Evolutionary conservation across 2,329 filamentous ascomycete genomes (phyloP), one percentile per base, ranked within the genome.

Genomic region (Esteya vermicola): DNA sequence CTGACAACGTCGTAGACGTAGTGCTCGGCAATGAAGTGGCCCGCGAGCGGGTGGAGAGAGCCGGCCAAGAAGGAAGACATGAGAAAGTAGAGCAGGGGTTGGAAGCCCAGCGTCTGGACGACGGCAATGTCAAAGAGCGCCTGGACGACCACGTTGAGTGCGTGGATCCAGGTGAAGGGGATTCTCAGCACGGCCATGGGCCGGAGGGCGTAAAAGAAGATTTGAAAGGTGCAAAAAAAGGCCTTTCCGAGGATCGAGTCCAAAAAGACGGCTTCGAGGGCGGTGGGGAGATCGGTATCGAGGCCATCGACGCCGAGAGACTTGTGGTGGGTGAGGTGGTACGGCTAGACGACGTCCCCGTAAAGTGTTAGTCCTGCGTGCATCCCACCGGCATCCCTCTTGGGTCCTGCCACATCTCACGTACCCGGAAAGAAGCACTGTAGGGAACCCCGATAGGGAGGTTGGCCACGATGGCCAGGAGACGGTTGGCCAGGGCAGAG

Each of bases 191-290:
- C 74, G 62, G 88, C 79, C 81, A 96, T 94, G 45, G 91, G 91
- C 14, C 91, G 84, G 38, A 98, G 62, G 52, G 91, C 91, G 66
- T 98, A 98, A 72, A 98, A 98, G 57, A 98, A 74, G 60, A 98
- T 95, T 63, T 98, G 91, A 66, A 95, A 98, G 50, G 91, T 98
- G 65, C 83, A 89, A 72, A 98, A 98, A 68, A 98, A 98, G 49
- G 91, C 81, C 64, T 98, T 98, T 58, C 91, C 91, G 16, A 89
- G 75, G 51, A 98, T 79, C 8, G 86, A 95, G 67, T 98, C 84
- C 52, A 98, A 79, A 58, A 98, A 81, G 56, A 93, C 63, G 47
- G 86, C 89, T 65, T 98, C 91, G 38, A 95, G 62, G 36, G 84
- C 77, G 16, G 91, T 96, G 20, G 91, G 91, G 22, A 98, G 78